Conservation (phyloP, 2,329 filamentous ascomycete species). For the Monosporascus ibericus region DNA sequence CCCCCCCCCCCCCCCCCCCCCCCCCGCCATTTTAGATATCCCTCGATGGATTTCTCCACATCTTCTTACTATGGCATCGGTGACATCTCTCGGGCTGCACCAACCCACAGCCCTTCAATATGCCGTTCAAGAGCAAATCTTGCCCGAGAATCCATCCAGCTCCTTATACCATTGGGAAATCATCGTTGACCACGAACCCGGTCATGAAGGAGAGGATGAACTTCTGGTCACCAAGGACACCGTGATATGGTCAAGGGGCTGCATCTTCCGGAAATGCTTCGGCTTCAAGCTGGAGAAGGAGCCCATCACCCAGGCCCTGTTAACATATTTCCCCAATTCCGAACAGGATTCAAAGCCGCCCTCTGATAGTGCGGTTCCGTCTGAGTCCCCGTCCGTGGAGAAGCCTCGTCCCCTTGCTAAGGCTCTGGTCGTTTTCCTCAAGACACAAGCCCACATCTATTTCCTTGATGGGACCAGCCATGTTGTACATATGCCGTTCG, state of each 20-base stretch:
- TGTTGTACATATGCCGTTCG: constrained; percentile 88
- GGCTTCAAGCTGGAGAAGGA: constrained; percentile 84
- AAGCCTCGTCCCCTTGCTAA: constrained; percentile 38
- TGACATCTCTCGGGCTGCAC: constrained; percentile 87
- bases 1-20: too few species aligned
- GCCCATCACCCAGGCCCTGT: constrained; percentile 74
- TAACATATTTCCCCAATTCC: constrained; percentile 70
- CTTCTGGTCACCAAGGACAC: constrained; percentile 67
- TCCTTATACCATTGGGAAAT: constrained; percentile 74
- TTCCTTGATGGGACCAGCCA: constrained; percentile 84
- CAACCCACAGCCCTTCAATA: constrained; percentile 78
- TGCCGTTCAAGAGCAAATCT: constrained; percentile 72
- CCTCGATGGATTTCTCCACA: constrained; percentile 11
- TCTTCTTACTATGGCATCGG: constrained; percentile 65
- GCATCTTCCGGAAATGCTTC: constrained; percentile 78
- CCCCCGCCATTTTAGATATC: background rate
- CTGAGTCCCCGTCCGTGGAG: background rate
- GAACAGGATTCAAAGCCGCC: constrained; percentile 27
- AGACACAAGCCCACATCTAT: constrained; percentile 88
- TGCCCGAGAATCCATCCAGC: constrained; percentile 60
- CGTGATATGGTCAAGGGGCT: constrained; percentile 86
- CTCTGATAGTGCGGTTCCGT: background rate
- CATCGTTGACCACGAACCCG: constrained; percentile 32
- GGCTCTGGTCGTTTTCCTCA: constrained; percentile 85
- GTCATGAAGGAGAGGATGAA: constrained; percentile 61